A percentile compares a stretch with the other conserved stretches of the same genome.
These are phyloP conservation scores for Isabelozyma pseudorhagii DNA, from an alignment of 805 yeast species.

Conservation along the genomic window DNA sequence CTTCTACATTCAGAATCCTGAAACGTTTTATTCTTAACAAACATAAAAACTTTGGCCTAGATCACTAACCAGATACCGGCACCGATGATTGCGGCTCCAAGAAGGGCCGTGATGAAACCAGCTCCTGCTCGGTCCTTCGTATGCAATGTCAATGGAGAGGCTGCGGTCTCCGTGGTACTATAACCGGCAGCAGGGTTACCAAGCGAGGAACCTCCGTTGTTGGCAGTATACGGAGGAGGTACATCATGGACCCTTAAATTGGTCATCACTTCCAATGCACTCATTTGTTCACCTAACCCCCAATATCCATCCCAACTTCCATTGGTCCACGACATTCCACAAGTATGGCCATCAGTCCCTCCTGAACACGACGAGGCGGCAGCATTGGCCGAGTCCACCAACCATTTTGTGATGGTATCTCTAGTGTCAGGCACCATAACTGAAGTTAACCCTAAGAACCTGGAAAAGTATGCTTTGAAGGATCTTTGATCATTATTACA, in stretches of 20 bases:
- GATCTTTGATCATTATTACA: conserved; percentile 89
- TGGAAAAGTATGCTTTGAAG: conserved; percentile 80
- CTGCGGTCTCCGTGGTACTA: conserved; percentile 31
- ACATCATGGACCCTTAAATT: conserved; percentile 38
- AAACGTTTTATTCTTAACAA: too few relatives aligned
- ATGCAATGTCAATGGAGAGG: conserved; percentile 40
- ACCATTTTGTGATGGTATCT: conserved; percentile 41
- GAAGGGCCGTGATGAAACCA: conserved; percentile 75
- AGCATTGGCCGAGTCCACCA: conserved; percentile 45
- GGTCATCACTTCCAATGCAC: conserved; percentile 64
- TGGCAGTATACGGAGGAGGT: conserved; percentile 60
- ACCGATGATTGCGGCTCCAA: conserved; percentile 45
- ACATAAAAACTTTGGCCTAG: background rate
- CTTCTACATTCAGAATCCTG: too few relatives aligned
- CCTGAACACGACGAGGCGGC: conserved; percentile 74
- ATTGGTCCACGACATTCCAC: conserved; percentile 67
- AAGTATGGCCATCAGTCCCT: conserved; percentile 71
- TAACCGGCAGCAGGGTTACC: conserved; percentile 74
- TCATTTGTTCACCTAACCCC: conserved; percentile 80
- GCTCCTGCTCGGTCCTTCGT: conserved; percentile 82
- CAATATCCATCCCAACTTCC: conserved; percentile 56
- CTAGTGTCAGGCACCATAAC: conserved; percentile 61
- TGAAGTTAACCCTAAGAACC: conserved; percentile 74
- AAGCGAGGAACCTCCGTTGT: conserved; percentile 65
- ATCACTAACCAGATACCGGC: conserved; percentile 44